Evolutionary conservation across 352 stramenopile species (phyloP), one percentile per base, ranked within the genome.

Genomic region (Pythium brassicae): DNA sequence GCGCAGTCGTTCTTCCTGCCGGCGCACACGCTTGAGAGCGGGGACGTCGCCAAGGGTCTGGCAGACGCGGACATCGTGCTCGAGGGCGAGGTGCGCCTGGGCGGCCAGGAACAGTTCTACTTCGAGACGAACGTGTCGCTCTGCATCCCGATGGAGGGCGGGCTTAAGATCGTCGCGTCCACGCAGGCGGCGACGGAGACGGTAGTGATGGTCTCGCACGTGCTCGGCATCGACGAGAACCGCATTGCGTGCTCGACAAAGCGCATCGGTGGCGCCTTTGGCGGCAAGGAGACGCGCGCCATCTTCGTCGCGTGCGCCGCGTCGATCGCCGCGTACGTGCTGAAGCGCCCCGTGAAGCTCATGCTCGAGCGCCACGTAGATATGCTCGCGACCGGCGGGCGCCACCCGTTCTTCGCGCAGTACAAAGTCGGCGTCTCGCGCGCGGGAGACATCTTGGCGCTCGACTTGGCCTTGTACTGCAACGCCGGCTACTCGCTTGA

Each of bases 71-170:
- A 91, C 40, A 62, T 92, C 32, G 74, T 95, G 20, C 67, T 96
- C 4, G 83, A 96, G 48, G 95, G 95, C 22, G 86, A 92, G 14
- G 85, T 98, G 39, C 74, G 85, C 32, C 87, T 95, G 51, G 92
- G 92, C 22, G 94, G 92, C 8, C 95, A 98, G 59, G 93, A 98
- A 57, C 95, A 98, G 68, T 98, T 98, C 62, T 98, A 98, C 74
- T 88, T 98, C 22, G 92, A 98, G 67, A 96, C 88, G 11, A 93
- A 97, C 48, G 76, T 86, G 11, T 86, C 84, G 5, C 62, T 97
- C 4, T 90, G 71, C 29, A 84, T 74, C 3, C 88, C 90, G 1
- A 67, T 79, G 54, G 90, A 98, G 53, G 88, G 89, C 26, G 86
- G 90, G 17, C 85, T 99, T 62, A 95, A 95, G 37, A 81, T 99